phyloP scores from a whole-genome alignment of 2,329 filamentous ascomycete genomes.

The Hirsutella minnesotensis region DNA sequence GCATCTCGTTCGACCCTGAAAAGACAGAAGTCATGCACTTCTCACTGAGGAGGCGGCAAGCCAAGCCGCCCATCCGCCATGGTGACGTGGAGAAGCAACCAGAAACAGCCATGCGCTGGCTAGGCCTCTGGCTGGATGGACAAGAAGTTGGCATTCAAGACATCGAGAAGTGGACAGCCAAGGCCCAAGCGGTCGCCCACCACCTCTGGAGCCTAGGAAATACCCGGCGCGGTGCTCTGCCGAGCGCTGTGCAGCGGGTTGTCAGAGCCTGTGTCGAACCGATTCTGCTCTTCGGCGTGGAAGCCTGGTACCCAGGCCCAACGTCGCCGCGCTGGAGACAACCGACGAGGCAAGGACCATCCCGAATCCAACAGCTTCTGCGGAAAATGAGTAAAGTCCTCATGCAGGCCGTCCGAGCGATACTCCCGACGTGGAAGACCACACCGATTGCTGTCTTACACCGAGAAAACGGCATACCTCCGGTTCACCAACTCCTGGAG shows the following conservation, averaged over 20 bases:
- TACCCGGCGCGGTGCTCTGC: conserved; percentile 3
- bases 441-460: conserved; percentile 4
- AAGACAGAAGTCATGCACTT: conserved; percentile 14
- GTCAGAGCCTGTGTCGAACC: conserved; percentile 6
- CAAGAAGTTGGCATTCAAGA: conserved; percentile 7
- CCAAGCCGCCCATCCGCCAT: not conserved
- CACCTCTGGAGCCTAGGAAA: conserved; percentile 2
- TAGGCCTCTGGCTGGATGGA: conserved; percentile 10
- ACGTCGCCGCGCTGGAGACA: conserved; percentile 3
- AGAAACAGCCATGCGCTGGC: conserved; percentile 8
- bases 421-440: conserved; percentile 5
- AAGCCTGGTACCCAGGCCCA: conserved; percentile 5
- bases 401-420: conserved; percentile 3
- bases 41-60: conserved; percentile 1
- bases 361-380: conserved; percentile 3
- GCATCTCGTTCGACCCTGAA: conserved; percentile 8
- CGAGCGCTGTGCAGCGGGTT: conserved; percentile 1
- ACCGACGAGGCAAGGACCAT: conserved; percentile 1
- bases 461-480: conserved; percentile 5
- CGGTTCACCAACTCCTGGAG: conserved; percentile 5
- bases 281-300: conserved; percentile 4
- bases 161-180: conserved; percentile 7
- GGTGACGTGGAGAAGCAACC: not conserved
- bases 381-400: conserved; percentile 4
- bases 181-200: conserved; percentile 5